phyloP scores from a whole-genome alignment of 129 eudicot genomes.

The Daucus carota region DNA sequence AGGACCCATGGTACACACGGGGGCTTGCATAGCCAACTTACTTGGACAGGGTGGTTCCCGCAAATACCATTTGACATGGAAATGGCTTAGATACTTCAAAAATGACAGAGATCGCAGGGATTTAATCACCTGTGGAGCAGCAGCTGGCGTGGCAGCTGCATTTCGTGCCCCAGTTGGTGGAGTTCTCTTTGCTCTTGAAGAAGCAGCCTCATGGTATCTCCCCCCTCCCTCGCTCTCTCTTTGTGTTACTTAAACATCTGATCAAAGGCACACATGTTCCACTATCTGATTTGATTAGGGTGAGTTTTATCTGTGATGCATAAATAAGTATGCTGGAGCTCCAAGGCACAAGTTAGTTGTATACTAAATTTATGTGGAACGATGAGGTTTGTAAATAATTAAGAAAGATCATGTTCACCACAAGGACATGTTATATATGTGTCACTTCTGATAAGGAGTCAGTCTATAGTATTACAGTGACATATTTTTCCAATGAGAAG shows the following conservation, averaged over 20 bases:
- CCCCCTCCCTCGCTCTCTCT: conserved; percentile 11
- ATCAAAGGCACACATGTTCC: not conserved
- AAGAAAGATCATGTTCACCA: not conserved
- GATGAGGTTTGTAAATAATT: not conserved
- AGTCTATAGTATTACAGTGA: not conserved
- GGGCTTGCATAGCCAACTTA: conserved; percentile 92
- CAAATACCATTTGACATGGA: conserved; percentile 90
- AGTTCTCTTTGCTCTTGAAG: conserved; percentile 97
- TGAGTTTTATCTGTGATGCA: not conserved
- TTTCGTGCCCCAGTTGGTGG: conserved; percentile 99
- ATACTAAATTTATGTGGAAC: not conserved
- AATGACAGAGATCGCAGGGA: conserved; percentile 93
- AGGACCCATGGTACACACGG: conserved; percentile 99
- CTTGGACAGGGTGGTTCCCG: conserved; percentile 98
- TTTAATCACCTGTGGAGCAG: conserved; percentile 94
- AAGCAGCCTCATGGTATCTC: conserved; percentile 87
- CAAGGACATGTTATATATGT: not conserved
- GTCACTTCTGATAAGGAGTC: not conserved
- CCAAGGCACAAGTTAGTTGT: not conserved
- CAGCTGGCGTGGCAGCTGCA: conserved; percentile 99
- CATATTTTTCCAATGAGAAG: not conserved
- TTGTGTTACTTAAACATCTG: not conserved
- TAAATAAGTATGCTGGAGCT: not conserved
- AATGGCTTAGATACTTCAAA: conserved; percentile 84
- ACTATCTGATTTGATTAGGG: not conserved